Base-by-base conservation (phyloP, 208 protist species). In the Trypanosoma melophagium region DNA sequence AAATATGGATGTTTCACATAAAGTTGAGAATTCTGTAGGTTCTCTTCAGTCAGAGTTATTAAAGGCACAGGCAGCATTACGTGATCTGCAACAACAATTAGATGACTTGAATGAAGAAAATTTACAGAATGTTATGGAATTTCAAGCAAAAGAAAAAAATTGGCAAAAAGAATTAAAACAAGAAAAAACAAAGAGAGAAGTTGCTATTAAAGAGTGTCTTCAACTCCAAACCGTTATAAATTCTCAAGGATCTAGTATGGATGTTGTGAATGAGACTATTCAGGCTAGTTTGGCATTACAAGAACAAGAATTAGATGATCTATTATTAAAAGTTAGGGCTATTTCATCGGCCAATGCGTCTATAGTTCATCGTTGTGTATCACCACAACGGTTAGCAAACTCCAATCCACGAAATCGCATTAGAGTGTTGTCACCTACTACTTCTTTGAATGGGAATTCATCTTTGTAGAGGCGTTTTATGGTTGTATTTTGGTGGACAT, bases 71-170 rank as follows among this genome's bases (percentile, higher is more conserved):
- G 59, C 55, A 3, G 31, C 1, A 44, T 53, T 74, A 31, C 24
- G 54, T 47, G 25, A 59, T 10, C 17, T 51, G 10, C 24, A 68
- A 57, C 31, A 66, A 41, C 38, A 52, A 53, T 68, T 40, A 22
- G 62, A 66, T 24, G 73, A 86, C 31, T 66, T 81, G 17, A 76
- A 76, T 49, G 60, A 87, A 54, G 83, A 87, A 60, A 83, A 87
- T 66, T 25, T 71, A 22, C 59, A 59, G 8, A 76, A 79, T 40
- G 77, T 76, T 10, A 65, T 68, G 31, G 82, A 88, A 59, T 87
- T 85, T 60, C 74, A 84, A 41, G 50, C 70, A 13, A 63, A 72
- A 51, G 84, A 90, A 66, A 74, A 66, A 52, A 70, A 70, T 57
- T 86, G 84, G 80, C 84, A 86, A 60, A 55, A 61, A 60, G 65